Evolutionary conservation across 2,329 filamentous ascomycete genomes (phyloP).

Genomic region (Thelonectria discophora): DNA sequence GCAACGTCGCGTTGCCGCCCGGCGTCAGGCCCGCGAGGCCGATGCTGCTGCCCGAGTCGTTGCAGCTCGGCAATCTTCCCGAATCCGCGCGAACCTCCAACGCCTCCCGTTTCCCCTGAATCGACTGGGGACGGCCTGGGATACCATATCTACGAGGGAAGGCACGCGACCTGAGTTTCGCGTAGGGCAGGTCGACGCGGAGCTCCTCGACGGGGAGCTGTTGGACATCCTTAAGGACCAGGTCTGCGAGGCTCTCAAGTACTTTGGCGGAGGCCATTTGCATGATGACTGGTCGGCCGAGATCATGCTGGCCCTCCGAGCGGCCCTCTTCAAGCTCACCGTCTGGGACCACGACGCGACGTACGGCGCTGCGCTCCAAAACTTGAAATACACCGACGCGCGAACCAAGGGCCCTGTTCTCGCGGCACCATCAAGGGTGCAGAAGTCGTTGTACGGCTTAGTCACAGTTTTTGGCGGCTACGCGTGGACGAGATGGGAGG

Average conservation of each 20-base stretch:
- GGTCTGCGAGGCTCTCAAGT: slow-evolving; percentile 87
- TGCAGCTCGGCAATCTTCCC: slow-evolving; percentile 59
- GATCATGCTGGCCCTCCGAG: slow-evolving; percentile 79
- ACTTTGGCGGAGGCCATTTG: slow-evolving; percentile 77
- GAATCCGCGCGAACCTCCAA: slow-evolving; percentile 63
- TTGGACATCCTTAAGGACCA: slow-evolving; percentile 85
- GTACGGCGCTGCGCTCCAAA: slow-evolving; percentile 92
- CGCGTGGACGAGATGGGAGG: slow-evolving; percentile 91
- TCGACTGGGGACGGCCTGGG: slow-evolving; percentile 70
- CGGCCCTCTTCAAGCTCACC: slow-evolving; percentile 89
- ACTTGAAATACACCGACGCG: slow-evolving; percentile 88
- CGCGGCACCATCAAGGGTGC: slow-evolving; percentile 77
- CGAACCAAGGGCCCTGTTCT: slow-evolving; percentile 70
- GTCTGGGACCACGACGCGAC: slow-evolving; percentile 97
- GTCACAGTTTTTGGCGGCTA: slow-evolving; percentile 90
- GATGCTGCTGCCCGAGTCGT: slow-evolving; percentile 67
- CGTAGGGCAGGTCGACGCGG: slow-evolving; percentile 95
- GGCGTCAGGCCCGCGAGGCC: slow-evolving; percentile 78
- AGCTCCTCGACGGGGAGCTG: slow-evolving; percentile 92
- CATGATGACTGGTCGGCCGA: slow-evolving; percentile 89
- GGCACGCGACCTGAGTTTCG: slow-evolving; percentile 87
- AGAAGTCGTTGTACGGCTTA: slow-evolving; percentile 85
- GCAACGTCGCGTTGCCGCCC: slow-evolving; percentile 84
- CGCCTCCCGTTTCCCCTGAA: slow-evolving; percentile 71
- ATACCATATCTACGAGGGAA: slow-evolving; percentile 75